Evolutionary conservation across 306 rosid genomes (phyloP), one percentile per base, ranked within the genome.

Genomic region (Citrullus mucosospermus): DNA sequence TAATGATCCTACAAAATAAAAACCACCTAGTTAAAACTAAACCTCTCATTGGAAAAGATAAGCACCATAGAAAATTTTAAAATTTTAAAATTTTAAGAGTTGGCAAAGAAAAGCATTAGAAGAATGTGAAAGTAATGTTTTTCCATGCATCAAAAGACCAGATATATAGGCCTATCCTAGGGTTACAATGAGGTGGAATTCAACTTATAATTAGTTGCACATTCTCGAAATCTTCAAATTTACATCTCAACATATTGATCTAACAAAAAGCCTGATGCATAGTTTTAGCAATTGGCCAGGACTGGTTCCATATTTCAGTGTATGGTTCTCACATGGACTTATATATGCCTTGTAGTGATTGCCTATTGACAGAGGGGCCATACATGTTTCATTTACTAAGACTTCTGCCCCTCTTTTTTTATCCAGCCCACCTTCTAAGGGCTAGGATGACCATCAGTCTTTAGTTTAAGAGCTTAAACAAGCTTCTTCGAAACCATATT

Each of bases 1-100:
- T 66, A 95, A 80, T 79, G 93, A 91, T 62, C 98, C 98, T 94
- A 76, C 61, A 57, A 39, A 39, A 76, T 79, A 75, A 36, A 73
- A 57, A 74, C 81, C 63, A 57, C 32, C 59, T 44, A 69, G 36
- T 14, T 50, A 16, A 51, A 68, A 32, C 46, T 65, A 4, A 8
- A 70, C 57, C 56, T 44, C 59, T 0, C 56, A 22, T 22, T 28
- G 56, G 51, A 15, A 72, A 72, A 25, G 38, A 46, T 46, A 46
- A 69, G 76, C n/a, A 70, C 39, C 12, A 20, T 70, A 70, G n/a
- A 4, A 70, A 14, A 22, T 70, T 39, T 11, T 9, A 20, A 13
- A 70, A 4, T 36, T 67, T 9, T 43, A 3, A 20, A 13, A 4
- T 36, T 67, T 9, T 43, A 3, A 20, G 6, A 68, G 32, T 6